Evolutionary conservation across 495 filamentous ascomycete species (phyloP).

Genomic region (Talaromyces borbonicus): DNA sequence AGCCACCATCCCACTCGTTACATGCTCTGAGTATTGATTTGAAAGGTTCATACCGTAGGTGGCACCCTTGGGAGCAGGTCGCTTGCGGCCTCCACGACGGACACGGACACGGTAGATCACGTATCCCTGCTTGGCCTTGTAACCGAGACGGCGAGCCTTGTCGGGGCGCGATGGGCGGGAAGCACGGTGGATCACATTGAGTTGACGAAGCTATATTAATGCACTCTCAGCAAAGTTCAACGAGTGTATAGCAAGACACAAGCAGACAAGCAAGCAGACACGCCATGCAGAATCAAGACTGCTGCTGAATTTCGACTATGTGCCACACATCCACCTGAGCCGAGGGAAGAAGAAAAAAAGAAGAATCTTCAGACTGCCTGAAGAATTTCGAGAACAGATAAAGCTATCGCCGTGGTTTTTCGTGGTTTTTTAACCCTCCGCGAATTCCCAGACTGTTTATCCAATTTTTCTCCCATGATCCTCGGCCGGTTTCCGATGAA

Average conservation of each 20-base stretch:
- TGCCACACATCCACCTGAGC: conserved; percentile 42
- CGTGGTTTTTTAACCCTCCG: too few relatives aligned
- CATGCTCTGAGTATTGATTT: background rate
- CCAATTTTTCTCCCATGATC: background rate
- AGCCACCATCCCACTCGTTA: conserved; percentile 8
- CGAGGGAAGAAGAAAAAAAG: background rate
- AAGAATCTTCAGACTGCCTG: conserved; percentile 4
- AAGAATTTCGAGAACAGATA: conserved; percentile 1
- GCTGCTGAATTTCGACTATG: conserved; percentile 17
- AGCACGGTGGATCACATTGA: conserved; percentile 98
- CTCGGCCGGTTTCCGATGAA: conserved; percentile 13
- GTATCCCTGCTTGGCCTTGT: conserved; percentile 99
- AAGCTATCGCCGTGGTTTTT: background rate
- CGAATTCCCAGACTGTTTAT: background rate
- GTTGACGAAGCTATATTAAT: conserved; percentile 97
- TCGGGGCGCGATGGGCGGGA: conserved; percentile 96
- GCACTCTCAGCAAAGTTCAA: conserved; percentile 99
- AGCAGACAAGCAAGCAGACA: conserved; percentile 14
- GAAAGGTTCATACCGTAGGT: conserved; percentile 70
- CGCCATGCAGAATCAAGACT: too few relatives aligned
- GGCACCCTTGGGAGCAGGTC: conserved; percentile 91
- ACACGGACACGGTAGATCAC: conserved; percentile 99
- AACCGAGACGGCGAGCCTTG: conserved; percentile 98
- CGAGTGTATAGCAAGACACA: conserved; percentile 92
- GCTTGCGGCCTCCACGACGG: conserved; percentile 94